Conservation (phyloP, 139 green algal species). For the Dunaliella sp. region DNA sequence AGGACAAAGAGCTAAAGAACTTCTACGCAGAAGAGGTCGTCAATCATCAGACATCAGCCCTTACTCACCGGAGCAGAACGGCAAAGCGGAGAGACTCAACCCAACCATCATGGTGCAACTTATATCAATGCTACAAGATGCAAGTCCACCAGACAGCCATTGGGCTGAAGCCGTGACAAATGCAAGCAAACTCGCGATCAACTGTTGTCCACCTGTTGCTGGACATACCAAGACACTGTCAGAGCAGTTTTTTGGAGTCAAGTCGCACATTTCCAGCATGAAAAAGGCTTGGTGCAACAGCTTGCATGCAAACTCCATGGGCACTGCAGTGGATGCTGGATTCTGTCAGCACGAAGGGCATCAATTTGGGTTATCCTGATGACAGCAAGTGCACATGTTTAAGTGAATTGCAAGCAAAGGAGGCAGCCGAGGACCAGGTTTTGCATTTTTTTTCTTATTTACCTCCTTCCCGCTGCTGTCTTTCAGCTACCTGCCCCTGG, state of each 20-base stretch:
- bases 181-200: no score
- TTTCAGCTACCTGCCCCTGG: not conserved
- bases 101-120: conserved; percentile 15
- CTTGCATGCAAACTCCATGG: conserved; percentile 13
- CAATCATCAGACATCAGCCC: conserved; percentile 6
- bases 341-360: not conserved
- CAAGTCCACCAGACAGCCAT: not conserved
- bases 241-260: not conserved
- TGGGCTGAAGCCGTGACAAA: not conserved
- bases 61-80: conserved; percentile 42
- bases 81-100: conserved; percentile 36
- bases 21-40: conserved; percentile 6
- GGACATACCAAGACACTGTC: not conserved
- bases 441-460: no score
- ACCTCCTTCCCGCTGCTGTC: conserved; percentile 23
- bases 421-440: no score
- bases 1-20: not conserved
- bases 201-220: not conserved
- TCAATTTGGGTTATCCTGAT: conserved; percentile 23
- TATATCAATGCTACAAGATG: conserved; percentile 7
- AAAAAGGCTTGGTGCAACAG: not conserved
- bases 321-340: conserved; percentile 26
- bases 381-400: conserved; percentile 11
- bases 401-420: no score
- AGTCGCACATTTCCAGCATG: not conserved